phyloP scores from a whole-genome alignment of 2,329 filamentous ascomycete species.

The Arthroderma sp. region DNA sequence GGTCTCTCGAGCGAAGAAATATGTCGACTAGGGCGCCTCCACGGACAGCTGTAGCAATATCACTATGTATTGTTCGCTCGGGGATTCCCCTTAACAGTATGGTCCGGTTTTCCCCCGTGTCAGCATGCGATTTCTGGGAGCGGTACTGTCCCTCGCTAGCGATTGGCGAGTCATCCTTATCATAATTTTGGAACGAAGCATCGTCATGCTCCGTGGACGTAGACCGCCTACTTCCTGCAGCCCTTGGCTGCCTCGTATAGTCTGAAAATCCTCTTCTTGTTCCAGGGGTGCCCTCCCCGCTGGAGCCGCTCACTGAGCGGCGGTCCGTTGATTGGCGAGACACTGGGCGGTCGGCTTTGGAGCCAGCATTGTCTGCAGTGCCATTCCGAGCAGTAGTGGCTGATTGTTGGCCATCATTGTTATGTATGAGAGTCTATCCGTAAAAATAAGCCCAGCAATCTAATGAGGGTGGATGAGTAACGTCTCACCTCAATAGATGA shows the following conservation, averaged over 20 bases:
- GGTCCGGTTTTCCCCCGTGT: conserved; percentile 16
- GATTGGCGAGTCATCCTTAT: conserved; percentile 13
- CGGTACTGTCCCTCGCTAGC: conserved; percentile 10
- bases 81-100: conserved; percentile 51
- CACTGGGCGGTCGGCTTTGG: background rate
- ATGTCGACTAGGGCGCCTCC: conserved; percentile 61
- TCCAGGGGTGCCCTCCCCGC: too few species aligned
- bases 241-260: background rate
- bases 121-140: conserved; percentile 7
- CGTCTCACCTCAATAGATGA: conserved; percentile 36
- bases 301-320: too few species aligned
- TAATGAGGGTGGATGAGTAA: conserved; percentile 3
- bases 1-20: conserved; percentile 47
- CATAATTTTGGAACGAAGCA: conserved; percentile 15
- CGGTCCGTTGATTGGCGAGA: too few species aligned
- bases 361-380: background rate
- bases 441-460: conserved; percentile 10
- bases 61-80: conserved; percentile 48
- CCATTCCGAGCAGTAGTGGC: background rate
- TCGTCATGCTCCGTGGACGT: conserved; percentile 15
- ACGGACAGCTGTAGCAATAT: conserved; percentile 51
- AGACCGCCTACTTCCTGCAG: background rate
- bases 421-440: conserved; percentile 2
- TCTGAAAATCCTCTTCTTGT: background rate
- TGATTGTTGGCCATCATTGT: background rate